Evolutionary conservation across 2,329 filamentous ascomycete genomes (phyloP).

Genomic region (Trichoderma sp.): DNA sequence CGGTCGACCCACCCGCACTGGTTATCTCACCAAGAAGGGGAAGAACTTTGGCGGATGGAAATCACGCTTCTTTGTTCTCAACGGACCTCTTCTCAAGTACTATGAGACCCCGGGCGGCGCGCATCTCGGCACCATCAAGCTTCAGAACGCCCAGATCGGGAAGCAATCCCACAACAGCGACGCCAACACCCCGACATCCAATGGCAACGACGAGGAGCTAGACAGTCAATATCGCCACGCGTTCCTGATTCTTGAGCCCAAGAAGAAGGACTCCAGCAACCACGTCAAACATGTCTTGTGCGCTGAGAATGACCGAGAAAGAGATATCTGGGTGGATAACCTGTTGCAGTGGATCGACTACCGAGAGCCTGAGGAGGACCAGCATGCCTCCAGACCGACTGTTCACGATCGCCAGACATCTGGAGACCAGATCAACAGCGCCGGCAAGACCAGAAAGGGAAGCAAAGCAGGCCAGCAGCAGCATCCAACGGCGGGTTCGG

Average conservation of each 20-base stretch:
- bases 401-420: slow-evolving; percentile 47
- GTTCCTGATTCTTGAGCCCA: slow-evolving; percentile 91
- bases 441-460: slow-evolving; percentile 39
- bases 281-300: slow-evolving; percentile 92
- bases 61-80: slow-evolving; percentile 67
- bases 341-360: slow-evolving; percentile 87
- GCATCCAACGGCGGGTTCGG: slow-evolving; percentile 46
- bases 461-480: slow-evolving; percentile 32
- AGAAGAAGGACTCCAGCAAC: slow-evolving; percentile 88
- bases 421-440: slow-evolving; percentile 37
- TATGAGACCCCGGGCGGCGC: slow-evolving; percentile 89
- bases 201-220: slow-evolving; percentile 65
- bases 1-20: slow-evolving; percentile 73
- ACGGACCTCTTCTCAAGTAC: slow-evolving; percentile 73
- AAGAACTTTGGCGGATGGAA: slow-evolving; percentile 99
- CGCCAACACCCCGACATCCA: slow-evolving; percentile 62
- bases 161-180: slow-evolving; percentile 67
- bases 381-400: slow-evolving; percentile 37
- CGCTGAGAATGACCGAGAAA: slow-evolving; percentile 89
- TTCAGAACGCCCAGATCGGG: slow-evolving; percentile 87
- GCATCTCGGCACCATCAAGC: slow-evolving; percentile 90
- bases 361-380: slow-evolving; percentile 59
- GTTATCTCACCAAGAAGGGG: slow-evolving; percentile 92
- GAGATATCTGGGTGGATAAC: slow-evolving; percentile 91
- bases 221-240: slow-evolving; percentile 97